Conservation (phyloP, 345 rosid genomes). For the Pugionium dolabratum region DNA sequence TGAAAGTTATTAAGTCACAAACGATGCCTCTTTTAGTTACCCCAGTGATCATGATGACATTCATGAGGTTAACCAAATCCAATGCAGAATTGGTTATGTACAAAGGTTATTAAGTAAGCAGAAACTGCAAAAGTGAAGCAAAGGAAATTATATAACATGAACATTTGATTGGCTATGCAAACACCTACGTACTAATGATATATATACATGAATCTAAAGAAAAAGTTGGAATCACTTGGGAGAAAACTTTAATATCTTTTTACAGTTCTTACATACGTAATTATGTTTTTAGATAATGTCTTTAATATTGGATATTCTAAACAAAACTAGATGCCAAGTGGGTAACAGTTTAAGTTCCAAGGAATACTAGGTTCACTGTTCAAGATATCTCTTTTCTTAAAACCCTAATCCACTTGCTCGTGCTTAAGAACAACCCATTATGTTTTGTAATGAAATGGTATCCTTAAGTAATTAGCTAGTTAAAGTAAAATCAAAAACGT, state of each 20-base stretch:
- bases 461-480: background rate
- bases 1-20: constrained; percentile 32
- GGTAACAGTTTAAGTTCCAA: constrained; percentile 37
- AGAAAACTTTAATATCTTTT: constrained; percentile 5
- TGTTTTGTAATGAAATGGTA: constrained; percentile 1
- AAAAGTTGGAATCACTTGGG: background rate
- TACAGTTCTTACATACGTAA: constrained; percentile 2
- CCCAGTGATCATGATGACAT: constrained; percentile 8
- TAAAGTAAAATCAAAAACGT: background rate
- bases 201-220: background rate
- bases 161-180: background rate
- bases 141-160: background rate
- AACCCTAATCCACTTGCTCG: constrained; percentile 44
- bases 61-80: background rate
- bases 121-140: background rate
- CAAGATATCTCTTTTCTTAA: constrained; percentile 28
- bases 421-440: constrained; percentile 30
- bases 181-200: background rate
- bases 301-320: background rate
- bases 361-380: constrained; percentile 34
- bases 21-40: background rate
- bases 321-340: constrained; percentile 17
- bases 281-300: background rate
- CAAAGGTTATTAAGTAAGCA: background rate
- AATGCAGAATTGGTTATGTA: background rate